These are phyloP conservation scores for Mycena albidolilacea DNA, from an alignment of 768 basidiomycete species.

Conservation along the genomic window DNA sequence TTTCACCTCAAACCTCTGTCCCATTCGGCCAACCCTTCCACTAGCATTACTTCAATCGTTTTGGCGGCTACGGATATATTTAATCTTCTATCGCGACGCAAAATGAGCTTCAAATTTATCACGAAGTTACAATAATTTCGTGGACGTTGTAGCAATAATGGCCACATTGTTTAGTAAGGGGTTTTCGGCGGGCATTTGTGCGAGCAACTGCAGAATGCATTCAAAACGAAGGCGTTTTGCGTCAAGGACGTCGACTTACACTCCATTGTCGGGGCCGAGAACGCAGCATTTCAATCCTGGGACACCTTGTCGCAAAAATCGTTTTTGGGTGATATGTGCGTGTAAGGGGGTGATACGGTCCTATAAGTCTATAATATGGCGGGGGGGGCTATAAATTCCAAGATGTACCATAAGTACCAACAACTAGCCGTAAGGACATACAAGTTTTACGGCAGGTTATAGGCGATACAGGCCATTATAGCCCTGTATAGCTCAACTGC, in stretches of 20 bases:
- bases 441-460: too few species aligned
- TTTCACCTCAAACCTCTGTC: too few species aligned
- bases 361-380: too few species aligned
- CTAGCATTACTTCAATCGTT: not conserved
- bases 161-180: not conserved
- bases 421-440: too few species aligned
- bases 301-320: too few species aligned
- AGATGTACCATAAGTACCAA: too few species aligned
- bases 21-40: not conserved
- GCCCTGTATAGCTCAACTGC: too few species aligned
- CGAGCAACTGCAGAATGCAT: not conserved
- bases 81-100: not conserved
- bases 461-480: too few species aligned
- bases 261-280: too few species aligned
- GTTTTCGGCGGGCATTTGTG: not conserved
- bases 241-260: not conserved
- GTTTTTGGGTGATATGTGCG: too few species aligned
- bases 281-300: not conserved
- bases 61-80: not conserved
- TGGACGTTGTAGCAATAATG: not conserved
- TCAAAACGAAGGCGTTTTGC: not conserved
- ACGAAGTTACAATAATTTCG: not conserved
- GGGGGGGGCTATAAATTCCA: too few species aligned
- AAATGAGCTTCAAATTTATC: not conserved
- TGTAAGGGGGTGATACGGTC: too few species aligned